A percentile compares a stretch with the other conserved stretches of the same genome.
Evolutionary conservation across 345 rosid species (phyloP).

Genomic region (Erysimum cheiranthoides): DNA sequence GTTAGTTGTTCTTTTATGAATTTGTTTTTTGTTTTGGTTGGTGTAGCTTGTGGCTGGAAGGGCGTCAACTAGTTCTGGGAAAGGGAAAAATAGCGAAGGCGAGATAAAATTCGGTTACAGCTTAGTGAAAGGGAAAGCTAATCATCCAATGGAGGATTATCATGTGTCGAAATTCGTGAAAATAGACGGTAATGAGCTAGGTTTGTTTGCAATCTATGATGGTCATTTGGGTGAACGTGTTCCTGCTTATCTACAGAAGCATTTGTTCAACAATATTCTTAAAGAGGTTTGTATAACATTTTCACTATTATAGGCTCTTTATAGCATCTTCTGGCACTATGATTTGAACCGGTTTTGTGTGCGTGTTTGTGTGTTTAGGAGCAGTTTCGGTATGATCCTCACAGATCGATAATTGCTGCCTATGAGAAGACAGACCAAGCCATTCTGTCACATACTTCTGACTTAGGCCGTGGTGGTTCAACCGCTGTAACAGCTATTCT

Average conservation of each 20-base stretch:
- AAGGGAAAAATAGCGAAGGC: constrained; percentile 63
- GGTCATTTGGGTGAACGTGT: constrained; percentile 81
- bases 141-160: constrained; percentile 84
- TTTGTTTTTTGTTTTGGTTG: neutral
- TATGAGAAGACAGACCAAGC: constrained; percentile 72
- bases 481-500: constrained; percentile 79
- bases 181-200: constrained; percentile 57
- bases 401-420: constrained; percentile 54
- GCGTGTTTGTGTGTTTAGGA: constrained; percentile 47
- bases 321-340: neutral
- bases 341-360: neutral
- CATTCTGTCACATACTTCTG: constrained; percentile 62
- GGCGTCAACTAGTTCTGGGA: constrained; percentile 62
- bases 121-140: constrained; percentile 74
- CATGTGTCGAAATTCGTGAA: constrained; percentile 68
- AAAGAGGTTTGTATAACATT: constrained; percentile 52
- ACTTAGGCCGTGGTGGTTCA: constrained; percentile 79
- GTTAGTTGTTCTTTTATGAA: constrained; percentile 7
- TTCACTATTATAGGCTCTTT: neutral
- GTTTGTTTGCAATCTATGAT: constrained; percentile 74
- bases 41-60: constrained; percentile 54
- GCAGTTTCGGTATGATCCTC: constrained; percentile 58
- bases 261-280: constrained; percentile 64
- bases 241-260: constrained; percentile 75
- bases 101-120: constrained; percentile 63